Base-by-base conservation (phyloP, 139 green algal species). In the Closterium sp. region DNA sequence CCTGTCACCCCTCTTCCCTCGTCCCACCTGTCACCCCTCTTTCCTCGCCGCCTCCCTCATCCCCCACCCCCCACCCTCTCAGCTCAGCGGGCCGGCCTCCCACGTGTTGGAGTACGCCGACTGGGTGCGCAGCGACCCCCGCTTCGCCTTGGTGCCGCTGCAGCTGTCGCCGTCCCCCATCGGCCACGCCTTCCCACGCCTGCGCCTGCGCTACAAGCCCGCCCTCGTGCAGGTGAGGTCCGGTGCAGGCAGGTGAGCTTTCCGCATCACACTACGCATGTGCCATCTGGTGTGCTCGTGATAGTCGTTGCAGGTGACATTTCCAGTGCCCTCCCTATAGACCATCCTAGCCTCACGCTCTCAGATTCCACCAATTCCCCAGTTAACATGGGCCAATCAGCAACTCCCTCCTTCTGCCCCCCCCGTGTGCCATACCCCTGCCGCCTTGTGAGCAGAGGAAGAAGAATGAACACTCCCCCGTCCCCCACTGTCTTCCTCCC, bases 121-220 rank as follows among this genome's bases (percentile, higher is more conserved):
- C 4, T 94, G 84, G 84, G 85, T 94, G 66, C 33, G 34, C 32
- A 76, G 92, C 31, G 94, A 97, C 86, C 92, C 94, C 0, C 88
- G 94, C 0, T 99, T 98, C 84, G 21, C 28, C 32, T 83, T 66
- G 30, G 84, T 95, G 87, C 91, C 36, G 3, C 84, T 94, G 21
- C 89, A 93, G 81, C 16, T 89, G 25, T 89, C 90, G 30, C 31
- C 31, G 10, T 90, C 55, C 23, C 92, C 91, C 36, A 31, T 85
- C 25, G 69, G 81, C 16, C 93, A 95, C 36, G 85, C 93, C 21
- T 95, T 95, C 89, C 93, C 93, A 0, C 87, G 93, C 28, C 33
- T 92, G 21, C 34, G 30, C 28, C 83, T 95, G 35, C 90, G 88
- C 34, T 92, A 94, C 93, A 94, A 94, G 31, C 81, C 76, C 19